phyloP scores from a whole-genome alignment of 371 early-diverging fungal species.

The Syncephalastrum racemosum region DNA sequence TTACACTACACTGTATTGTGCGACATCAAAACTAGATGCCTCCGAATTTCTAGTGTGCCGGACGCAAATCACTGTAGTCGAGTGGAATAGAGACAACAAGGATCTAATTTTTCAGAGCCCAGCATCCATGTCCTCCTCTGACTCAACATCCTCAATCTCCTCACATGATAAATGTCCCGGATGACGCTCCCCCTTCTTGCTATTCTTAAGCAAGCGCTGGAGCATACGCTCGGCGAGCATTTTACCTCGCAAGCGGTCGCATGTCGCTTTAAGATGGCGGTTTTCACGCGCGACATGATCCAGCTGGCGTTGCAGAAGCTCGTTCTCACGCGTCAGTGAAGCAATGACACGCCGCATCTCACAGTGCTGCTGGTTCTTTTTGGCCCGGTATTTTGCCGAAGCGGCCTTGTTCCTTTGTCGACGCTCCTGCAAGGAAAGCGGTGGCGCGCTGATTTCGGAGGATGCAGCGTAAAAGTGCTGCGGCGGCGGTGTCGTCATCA shows the following conservation, averaged over 20 bases:
- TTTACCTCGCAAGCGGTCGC: conserved; percentile 56
- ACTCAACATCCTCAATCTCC: too few relatives aligned
- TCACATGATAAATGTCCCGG: too few relatives aligned
- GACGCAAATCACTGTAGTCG: too few relatives aligned
- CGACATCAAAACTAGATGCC: too few relatives aligned
- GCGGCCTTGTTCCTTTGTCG: conserved; percentile 63
- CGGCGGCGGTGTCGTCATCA: background rate
- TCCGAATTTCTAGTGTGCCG: too few relatives aligned
- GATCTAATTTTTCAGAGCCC: too few relatives aligned
- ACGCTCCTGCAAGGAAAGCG: conserved; percentile 53
- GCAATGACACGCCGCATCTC: conserved; percentile 56
- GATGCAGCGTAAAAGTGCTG: background rate
- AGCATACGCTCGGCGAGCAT: conserved; percentile 57
- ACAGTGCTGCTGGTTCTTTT: conserved; percentile 58
- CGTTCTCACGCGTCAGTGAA: conserved; percentile 51
- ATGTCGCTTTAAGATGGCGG: conserved; percentile 36
- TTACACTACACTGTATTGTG: too few relatives aligned
- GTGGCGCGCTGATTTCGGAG: conserved; percentile 8
- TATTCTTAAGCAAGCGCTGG: conserved; percentile 30
- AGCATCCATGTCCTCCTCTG: too few relatives aligned
- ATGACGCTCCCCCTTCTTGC: background rate
- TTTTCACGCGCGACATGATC: conserved; percentile 54
- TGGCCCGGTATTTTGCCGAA: conserved; percentile 65
- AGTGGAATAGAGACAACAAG: too few relatives aligned
- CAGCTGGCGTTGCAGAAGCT: conserved; percentile 45